A percentile compares a stretch with the other conserved stretches of the same genome.
Conservation (phyloP, 208 protist species). For the Herpetomonas samuelpessoai region DNA sequence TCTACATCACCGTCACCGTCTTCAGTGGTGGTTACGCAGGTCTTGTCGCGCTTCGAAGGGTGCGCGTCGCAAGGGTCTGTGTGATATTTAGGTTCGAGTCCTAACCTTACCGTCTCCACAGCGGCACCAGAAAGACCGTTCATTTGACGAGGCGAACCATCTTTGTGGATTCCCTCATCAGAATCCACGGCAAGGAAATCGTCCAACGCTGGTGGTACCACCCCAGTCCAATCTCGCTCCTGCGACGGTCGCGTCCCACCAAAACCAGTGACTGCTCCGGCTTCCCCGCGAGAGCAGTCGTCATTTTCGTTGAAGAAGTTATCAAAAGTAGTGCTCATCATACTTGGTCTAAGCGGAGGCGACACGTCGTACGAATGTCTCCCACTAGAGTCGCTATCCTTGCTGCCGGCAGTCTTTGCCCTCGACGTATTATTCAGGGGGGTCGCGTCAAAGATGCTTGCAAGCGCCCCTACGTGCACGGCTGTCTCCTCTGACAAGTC, state of each 20-base stretch:
- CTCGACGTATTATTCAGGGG: background rate
- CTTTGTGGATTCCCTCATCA: background rate
- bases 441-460: background rate
- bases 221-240: background rate
- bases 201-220: background rate
- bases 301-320: slow-evolving; percentile 18
- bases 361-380: no score
- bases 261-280: background rate
- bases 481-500: slow-evolving; percentile 16
- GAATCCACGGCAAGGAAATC: background rate
- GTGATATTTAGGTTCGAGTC: no score
- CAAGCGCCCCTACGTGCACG: slow-evolving; percentile 8
- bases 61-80: no score
- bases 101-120: background rate
- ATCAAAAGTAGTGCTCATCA: slow-evolving; percentile 12
- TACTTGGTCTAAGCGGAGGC: no score
- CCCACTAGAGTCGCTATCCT: no score
- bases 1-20: background rate
- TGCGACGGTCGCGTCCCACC: background rate
- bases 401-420: background rate
- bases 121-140: background rate
- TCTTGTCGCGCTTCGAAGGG: no score
- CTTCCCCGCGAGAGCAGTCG: background rate
- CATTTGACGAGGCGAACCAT: background rate
- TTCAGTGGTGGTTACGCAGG: no score